Base-by-base conservation (phyloP, 306 rosid species). In the Coriaria nepalensis region DNA sequence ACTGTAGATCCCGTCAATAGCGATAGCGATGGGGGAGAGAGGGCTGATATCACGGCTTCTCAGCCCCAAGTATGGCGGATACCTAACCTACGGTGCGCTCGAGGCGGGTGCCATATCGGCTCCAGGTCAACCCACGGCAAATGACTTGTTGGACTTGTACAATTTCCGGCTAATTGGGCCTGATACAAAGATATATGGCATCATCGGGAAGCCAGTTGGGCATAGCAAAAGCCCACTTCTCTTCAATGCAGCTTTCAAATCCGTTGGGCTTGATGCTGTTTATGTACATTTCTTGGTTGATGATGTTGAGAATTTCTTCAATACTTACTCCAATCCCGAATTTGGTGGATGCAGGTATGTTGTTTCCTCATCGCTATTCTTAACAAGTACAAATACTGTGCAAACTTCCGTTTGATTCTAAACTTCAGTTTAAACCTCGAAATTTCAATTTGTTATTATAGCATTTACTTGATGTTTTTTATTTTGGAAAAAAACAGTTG, bases 171-270 rank as follows among this genome's bases (percentile, higher is more conserved):
- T 68, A 5, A 61, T 68, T 33, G 58, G 50, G 10, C 63, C 72
- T 15, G 69, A 73, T 38, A 73, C 75, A 33, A 65, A 57, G 57
- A 66, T 73, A 0, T 73, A 63, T 53, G 79, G 79, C 15, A 48
- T 65, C 13, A 57, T 73, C 40, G 75, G 75, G 40, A 69, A 73
- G 72, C 79, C 75, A 36, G 75, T 73, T 6, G 69, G 75, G 47
- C 75, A 73, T 48, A 68, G 75, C 69, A 73, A 73, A 55, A 69
- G 79, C 57, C 79, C 79, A 13, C 72, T 73, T 39, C 47, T 65
- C 46, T 69, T 56, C 72, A 73, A 69, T 60, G 57, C 72, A 29
- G 72, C 79, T 13, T 73, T 57, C 69, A 73, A 73, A 35, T 52
- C 63, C 6, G 66, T 61, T 14, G 67, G 69, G 11, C 47, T 64